These are phyloP conservation scores for Candida sakaeoensis DNA, from an alignment of 805 yeast genomes.

Conservation along the genomic window DNA sequence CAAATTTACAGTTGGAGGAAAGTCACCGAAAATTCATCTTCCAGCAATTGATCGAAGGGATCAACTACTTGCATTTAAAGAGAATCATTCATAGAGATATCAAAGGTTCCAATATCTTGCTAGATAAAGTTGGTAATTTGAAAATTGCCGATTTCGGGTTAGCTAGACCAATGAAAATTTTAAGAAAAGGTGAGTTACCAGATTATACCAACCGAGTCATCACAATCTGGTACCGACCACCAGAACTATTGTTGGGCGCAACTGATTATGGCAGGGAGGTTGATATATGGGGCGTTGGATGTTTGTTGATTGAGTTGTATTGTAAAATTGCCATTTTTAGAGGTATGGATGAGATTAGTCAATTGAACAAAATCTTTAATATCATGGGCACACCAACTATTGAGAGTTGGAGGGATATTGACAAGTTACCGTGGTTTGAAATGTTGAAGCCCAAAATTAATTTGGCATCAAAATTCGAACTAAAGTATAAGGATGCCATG, in stretches of 20 bases:
- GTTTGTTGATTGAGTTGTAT: constrained; percentile 79
- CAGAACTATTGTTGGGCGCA: constrained; percentile 85
- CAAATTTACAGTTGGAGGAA: constrained; percentile 56
- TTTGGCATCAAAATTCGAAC: constrained; percentile 25
- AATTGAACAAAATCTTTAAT: constrained; percentile 69
- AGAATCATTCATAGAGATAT: constrained; percentile 76
- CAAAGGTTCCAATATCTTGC: constrained; percentile 73
- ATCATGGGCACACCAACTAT: constrained; percentile 83
- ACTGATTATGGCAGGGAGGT: constrained; percentile 88
- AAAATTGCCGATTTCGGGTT: constrained; percentile 82
- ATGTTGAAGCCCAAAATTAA: constrained; percentile 60
- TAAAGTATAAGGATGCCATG: constrained; percentile 38
- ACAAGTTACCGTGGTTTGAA: constrained; percentile 87
- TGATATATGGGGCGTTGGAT: constrained; percentile 97
- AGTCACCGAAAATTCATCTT: constrained; percentile 67
- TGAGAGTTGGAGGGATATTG: constrained; percentile 74
- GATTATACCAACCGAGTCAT: constrained; percentile 95
- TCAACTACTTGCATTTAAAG: constrained; percentile 63
- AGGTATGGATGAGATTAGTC: constrained; percentile 86
- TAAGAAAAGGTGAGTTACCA: constrained; percentile 49
- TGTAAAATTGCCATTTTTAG: constrained; percentile 74
- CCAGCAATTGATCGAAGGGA: constrained; percentile 63
- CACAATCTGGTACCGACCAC: constrained; percentile 97
- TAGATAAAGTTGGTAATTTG: constrained; percentile 58
- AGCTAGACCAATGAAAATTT: constrained; percentile 69